Evolutionary conservation across 2,329 filamentous ascomycete species (phyloP).

Genomic region (Scopulariopsis brevicaulis): DNA sequence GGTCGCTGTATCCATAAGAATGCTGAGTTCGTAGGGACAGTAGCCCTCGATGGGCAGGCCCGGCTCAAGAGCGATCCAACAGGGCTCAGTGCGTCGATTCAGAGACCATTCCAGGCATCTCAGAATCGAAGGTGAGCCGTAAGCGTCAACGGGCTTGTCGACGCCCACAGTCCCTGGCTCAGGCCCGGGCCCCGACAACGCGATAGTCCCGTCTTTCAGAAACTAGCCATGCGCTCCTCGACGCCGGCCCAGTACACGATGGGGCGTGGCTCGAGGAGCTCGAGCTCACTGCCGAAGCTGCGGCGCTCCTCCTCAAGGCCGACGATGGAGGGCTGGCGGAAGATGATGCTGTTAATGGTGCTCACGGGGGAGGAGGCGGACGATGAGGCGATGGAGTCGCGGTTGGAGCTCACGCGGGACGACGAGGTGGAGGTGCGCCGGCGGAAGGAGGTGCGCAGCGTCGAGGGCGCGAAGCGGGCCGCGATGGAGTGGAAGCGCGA

Average conservation of each 20-base stretch:
- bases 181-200: background rate
- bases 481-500: conserved; percentile 38
- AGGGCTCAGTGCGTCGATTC: background rate
- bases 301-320: conserved; percentile 45
- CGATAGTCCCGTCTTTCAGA: conserved; percentile 12
- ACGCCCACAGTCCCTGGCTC: background rate
- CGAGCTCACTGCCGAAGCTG: conserved; percentile 39
- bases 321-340: conserved; percentile 44
- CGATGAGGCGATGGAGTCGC: conserved; percentile 29
- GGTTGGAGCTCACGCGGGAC: conserved; percentile 26
- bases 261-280: conserved; percentile 49
- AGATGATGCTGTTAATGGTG: conserved; percentile 48
- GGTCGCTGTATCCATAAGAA: background rate
- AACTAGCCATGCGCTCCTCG: conserved; percentile 44
- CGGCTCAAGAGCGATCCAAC: background rate
- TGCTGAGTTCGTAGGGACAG: background rate
- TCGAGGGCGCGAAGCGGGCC: conserved; percentile 36
- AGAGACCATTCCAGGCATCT: background rate
- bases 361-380: conserved; percentile 29
- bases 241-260: conserved; percentile 53
- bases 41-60: background rate
- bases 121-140: background rate
- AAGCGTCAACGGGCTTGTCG: background rate
- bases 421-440: conserved; percentile 33
- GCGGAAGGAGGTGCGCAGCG: conserved; percentile 40